Evolutionary conservation across 305 asterid genomes (phyloP).

Genomic region (Fraxinus albicans): DNA sequence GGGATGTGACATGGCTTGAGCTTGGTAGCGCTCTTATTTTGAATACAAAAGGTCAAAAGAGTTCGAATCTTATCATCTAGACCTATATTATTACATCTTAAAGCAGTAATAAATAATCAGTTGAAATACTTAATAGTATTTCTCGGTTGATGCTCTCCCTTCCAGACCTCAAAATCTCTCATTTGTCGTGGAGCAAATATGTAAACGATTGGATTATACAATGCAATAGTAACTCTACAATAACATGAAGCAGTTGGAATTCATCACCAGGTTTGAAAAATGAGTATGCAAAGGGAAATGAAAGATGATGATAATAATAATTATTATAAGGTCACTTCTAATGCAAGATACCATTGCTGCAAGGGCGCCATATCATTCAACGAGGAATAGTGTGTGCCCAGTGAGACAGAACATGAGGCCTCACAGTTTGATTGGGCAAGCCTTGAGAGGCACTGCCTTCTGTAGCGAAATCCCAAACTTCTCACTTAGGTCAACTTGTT

Average conservation of each 20-base stretch:
- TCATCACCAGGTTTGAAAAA: neutral
- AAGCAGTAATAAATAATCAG: neutral
- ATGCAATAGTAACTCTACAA: neutral
- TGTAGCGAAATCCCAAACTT: neutral
- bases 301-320: neutral
- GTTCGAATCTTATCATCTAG: neutral
- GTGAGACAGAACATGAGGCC: neutral
- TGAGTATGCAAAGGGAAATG: neutral
- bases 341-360: too few relatives aligned
- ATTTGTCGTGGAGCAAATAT: neutral
- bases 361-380: too few relatives aligned
- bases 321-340: too few relatives aligned
- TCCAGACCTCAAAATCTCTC: neutral
- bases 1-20: neutral
- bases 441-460: neutral
- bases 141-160: neutral
- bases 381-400: too few relatives aligned
- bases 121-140: neutral
- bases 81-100: neutral
- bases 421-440: neutral
- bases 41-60: too few relatives aligned
- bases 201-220: neutral
- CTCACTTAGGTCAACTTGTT: slow-evolving; percentile 9
- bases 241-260: neutral
- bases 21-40: neutral